Percentiles rank a stretch among this genome's conserved stretches.
Evolutionary conservation across 2,329 filamentous ascomycete genomes (phyloP).

Genomic region (Cordyceps tenuipes): DNA sequence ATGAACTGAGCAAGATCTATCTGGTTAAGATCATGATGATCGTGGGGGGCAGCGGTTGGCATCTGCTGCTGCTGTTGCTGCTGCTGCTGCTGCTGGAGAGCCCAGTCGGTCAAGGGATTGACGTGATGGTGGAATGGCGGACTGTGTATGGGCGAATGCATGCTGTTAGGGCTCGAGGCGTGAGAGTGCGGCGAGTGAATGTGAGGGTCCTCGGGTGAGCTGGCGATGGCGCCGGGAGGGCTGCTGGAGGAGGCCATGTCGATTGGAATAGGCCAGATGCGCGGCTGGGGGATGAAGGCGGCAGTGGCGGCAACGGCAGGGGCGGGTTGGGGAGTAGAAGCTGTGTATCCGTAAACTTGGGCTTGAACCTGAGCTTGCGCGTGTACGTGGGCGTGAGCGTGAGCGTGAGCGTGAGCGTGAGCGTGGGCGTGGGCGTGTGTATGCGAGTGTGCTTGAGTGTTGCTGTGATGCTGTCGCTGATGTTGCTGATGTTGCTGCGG

Average conservation of each 20-base stretch:
- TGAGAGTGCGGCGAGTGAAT: constrained; percentile 41
- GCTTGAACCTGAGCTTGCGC: background rate
- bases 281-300: constrained; percentile 28
- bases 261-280: constrained; percentile 43
- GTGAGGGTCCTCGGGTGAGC: constrained; percentile 42
- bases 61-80: constrained; percentile 34
- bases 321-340: background rate
- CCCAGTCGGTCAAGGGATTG: constrained; percentile 53
- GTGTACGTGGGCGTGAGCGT: background rate
- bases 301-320: constrained; percentile 17
- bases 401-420: background rate
- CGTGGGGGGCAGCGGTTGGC: constrained; percentile 12
- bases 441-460: constrained; percentile 7
- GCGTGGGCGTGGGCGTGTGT: background rate
- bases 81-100: constrained; percentile 47
- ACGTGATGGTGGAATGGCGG: constrained; percentile 45
- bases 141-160: constrained; percentile 41
- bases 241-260: constrained; percentile 40
- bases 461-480: constrained; percentile 16
- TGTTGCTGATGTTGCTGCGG: constrained; percentile 42
- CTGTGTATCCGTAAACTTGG: constrained; percentile 6
- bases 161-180: constrained; percentile 43
- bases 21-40: constrained; percentile 27
- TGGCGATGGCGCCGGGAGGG: constrained; percentile 36
- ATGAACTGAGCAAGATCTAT: constrained; percentile 46